Conservation (phyloP, 1,284 basidiomycete species). For the Trichosporon asahii region DNA sequence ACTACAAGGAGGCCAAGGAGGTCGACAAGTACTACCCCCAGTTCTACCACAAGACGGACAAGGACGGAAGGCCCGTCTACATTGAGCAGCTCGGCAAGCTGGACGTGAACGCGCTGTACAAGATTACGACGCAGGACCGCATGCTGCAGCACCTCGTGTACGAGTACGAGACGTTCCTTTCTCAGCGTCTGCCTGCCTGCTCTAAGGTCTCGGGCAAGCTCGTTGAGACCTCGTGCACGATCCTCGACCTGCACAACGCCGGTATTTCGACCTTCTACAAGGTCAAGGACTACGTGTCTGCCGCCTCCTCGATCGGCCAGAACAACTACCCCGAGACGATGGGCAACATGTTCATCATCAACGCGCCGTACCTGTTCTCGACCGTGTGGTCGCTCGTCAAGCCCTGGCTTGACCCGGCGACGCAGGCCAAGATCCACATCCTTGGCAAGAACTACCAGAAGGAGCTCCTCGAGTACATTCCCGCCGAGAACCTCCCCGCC, state of each 20-base stretch:
- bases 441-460: constrained; percentile 63
- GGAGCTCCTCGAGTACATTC: constrained; percentile 73
- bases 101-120: constrained; percentile 78
- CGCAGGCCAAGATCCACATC: constrained; percentile 87
- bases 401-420: constrained; percentile 92
- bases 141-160: constrained; percentile 83
- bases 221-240: constrained; percentile 97
- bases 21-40: constrained; percentile 94
- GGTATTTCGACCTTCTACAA: constrained; percentile 79
- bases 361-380: constrained; percentile 87
- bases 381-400: constrained; percentile 88
- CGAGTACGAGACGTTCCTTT: constrained; percentile 90
- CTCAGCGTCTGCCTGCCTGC: constrained; percentile 78
- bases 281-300: constrained; percentile 86
- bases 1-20: constrained; percentile 76
- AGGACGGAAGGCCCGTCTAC: constrained; percentile 93
- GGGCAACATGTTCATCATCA: constrained; percentile 96
- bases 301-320: constrained; percentile 79
- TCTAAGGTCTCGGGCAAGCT: constrained; percentile 66
- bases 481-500: constrained; percentile 73
- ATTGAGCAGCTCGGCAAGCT: constrained; percentile 89
- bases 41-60: constrained; percentile 95
- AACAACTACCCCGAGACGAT: constrained; percentile 89
- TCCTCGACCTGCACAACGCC: constrained; percentile 86
- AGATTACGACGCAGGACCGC: constrained; percentile 78